Base-by-base conservation (phyloP, 495 filamentous ascomycete genomes). In the Penicillium samsonianum region DNA sequence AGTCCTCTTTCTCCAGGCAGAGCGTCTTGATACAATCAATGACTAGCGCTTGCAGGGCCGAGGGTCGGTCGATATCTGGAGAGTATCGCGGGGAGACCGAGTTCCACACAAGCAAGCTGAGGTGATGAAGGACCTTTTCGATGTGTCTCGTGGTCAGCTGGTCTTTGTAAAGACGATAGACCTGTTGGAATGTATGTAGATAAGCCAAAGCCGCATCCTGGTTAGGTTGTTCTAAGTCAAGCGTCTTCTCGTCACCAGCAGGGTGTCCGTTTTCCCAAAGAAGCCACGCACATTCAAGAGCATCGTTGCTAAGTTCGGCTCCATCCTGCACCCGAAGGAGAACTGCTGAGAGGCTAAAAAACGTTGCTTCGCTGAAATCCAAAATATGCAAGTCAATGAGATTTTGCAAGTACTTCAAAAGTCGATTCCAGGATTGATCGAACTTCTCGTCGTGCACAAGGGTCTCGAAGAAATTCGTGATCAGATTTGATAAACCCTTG, bases 21-120 rank as follows among this genome's bases (percentile, higher is more conserved):
- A 96, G 80, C 40, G 82, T 79, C 62, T 86, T 87, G 38, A 95
- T 74, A 38, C 83, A 86, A 22, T 90, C 85, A 14, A 94, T 71
- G 16, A 93, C 85, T 60, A 87, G 78, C 11, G 71, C 81, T 66
- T 98, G 94, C 8, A 98, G 69, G 9, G 84, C 80, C 1, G 92
- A 96, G 57, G 89, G 79, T 54, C 84, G 85, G 50, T 96, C 92
- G n/a, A 91, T 77, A 72, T 97, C 94, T 33, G 84, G 84, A 33
- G 89, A 86, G 65, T 96, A 96, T 16, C 82, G 74, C 2, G 87
- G 82, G n/a, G 83, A 82, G 23, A 90, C 85, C 5, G 91, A 94
- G 67, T 74, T 88, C 74, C 73, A 80, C 61, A 75, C 84, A 64
- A 87, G 92, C 73, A 71, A 73, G 65, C 71, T 73, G 25, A 90